A percentile compares a stretch with the other conserved stretches of the same genome.
phyloP scores from a whole-genome alignment of 805 yeast species.

The Sungouiozyma intestinalis region DNA sequence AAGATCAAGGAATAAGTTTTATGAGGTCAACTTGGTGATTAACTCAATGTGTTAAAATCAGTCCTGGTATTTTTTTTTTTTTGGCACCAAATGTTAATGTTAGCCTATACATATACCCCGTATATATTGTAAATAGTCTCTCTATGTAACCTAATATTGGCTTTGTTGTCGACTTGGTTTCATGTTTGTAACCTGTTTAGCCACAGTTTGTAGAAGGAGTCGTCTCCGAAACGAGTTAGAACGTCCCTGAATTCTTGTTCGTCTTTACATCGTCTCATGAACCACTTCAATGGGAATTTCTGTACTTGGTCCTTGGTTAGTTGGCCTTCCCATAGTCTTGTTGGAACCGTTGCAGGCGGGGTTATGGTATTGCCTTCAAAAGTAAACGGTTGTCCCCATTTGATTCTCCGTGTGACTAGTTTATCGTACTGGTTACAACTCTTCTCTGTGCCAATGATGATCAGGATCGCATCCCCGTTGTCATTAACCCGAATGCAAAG shows the following conservation, averaged over 20 bases:
- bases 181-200: too few species aligned
- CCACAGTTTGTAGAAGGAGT: conserved; percentile 24
- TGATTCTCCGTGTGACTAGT: conserved; percentile 49
- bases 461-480: conserved; percentile 42
- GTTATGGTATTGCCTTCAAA: conserved; percentile 13
- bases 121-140: not conserved
- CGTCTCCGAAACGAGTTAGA: conserved; percentile 42
- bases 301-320: conserved; percentile 29
- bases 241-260: conserved; percentile 42
- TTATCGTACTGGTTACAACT: conserved; percentile 52
- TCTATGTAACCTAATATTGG: too few species aligned
- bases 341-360: conserved; percentile 36
- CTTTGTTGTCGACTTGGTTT: too few species aligned
- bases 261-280: conserved; percentile 42
- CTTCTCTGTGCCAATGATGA: conserved; percentile 67
- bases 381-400: conserved; percentile 51
- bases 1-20: conserved; percentile 50
- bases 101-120: too few species aligned
- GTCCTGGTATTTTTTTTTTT: too few species aligned
- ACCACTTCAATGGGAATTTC: conserved; percentile 55
- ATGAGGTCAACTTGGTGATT: too few species aligned
- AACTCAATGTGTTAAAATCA: too few species aligned
- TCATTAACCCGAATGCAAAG: conserved; percentile 37
- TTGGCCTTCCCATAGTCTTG: conserved; percentile 63
- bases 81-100: too few species aligned